Evolutionary conservation across 208 protist genomes (phyloP).

Genomic region (Leishmania martiniquensis): DNA sequence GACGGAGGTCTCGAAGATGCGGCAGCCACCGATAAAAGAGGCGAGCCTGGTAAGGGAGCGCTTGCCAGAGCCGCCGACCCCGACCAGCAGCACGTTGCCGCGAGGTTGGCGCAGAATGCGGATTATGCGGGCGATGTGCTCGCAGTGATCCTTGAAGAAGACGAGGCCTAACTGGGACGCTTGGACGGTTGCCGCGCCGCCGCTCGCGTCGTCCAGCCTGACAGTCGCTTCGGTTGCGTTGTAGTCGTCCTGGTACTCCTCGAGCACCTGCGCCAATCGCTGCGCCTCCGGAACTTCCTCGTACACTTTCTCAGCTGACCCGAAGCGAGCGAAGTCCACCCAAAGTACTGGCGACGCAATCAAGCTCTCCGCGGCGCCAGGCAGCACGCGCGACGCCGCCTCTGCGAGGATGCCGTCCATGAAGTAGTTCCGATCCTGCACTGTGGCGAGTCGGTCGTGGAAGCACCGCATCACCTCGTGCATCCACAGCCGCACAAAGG

Average conservation of each 20-base stretch:
- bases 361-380: constrained; percentile 32
- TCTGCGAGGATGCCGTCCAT: constrained; percentile 92
- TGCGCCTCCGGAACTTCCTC: constrained; percentile 86
- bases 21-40: constrained; percentile 88
- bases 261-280: constrained; percentile 75
- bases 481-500: constrained; percentile 91
- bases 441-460: constrained; percentile 96
- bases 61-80: constrained; percentile 97
- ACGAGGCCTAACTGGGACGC: constrained; percentile 81
- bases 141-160: constrained; percentile 96
- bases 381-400: constrained; percentile 68
- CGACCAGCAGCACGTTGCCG: constrained; percentile 97
- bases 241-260: constrained; percentile 95
- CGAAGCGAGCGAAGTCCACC: constrained; percentile 95
- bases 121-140: constrained; percentile 96
- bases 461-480: constrained; percentile 98
- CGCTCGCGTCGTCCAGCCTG: constrained; percentile 22
- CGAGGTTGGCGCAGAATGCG: constrained; percentile 97
- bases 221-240: constrained; percentile 62
- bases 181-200: constrained; percentile 30
- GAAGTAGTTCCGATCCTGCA: constrained; percentile 93
- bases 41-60: constrained; percentile 96
- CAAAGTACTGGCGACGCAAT: constrained; percentile 79
- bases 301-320: constrained; percentile 85
- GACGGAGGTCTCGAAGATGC: constrained; percentile 93